Percentiles rank a stretch among this genome's conserved stretches.
These are phyloP conservation scores for Tricholoma sp. DNA, from an alignment of 768 basidiomycete genomes.

Conservation along the genomic window DNA sequence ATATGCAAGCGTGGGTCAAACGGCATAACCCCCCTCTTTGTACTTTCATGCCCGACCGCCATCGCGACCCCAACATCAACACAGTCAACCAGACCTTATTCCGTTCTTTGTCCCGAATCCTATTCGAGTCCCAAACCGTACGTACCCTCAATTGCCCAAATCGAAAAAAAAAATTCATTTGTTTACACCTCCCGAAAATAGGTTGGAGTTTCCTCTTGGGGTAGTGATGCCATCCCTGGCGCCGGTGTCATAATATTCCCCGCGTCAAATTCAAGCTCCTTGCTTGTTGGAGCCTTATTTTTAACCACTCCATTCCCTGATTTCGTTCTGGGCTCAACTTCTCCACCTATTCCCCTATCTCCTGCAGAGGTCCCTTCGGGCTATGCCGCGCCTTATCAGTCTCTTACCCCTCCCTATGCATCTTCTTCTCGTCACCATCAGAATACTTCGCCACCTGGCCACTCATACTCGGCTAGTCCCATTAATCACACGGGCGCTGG, in stretches of 20 bases:
- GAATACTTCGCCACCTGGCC: constrained; percentile 30
- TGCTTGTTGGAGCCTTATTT: constrained; percentile 49
- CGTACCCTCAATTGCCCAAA: constrained; percentile 18
- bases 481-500: constrained; percentile 25
- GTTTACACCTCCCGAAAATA: constrained; percentile 11
- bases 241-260: constrained; percentile 52
- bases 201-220: constrained; percentile 53
- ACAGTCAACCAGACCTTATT: constrained; percentile 50
- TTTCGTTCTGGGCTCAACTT: constrained; percentile 30
- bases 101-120: constrained; percentile 45
- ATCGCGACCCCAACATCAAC: constrained; percentile 43
- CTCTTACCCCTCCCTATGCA: constrained; percentile 26
- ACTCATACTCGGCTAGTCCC: constrained; percentile 30
- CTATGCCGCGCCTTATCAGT: constrained; percentile 26
- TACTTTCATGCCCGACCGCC: constrained; percentile 60
- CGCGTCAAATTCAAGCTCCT: constrained; percentile 43
- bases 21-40: constrained; percentile 44
- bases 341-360: constrained; percentile 26
- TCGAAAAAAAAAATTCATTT: constrained; percentile 1
- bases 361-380: constrained; percentile 24
- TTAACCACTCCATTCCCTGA: constrained; percentile 43
- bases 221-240: constrained; percentile 37
- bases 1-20: constrained; percentile 49
- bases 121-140: constrained; percentile 50
- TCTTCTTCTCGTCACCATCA: constrained; percentile 30